Evolutionary conservation across 2,329 filamentous ascomycete species (phyloP), one percentile per base, ranked within the genome.

Genomic region (Arthrobotrys entomopaga): DNA sequence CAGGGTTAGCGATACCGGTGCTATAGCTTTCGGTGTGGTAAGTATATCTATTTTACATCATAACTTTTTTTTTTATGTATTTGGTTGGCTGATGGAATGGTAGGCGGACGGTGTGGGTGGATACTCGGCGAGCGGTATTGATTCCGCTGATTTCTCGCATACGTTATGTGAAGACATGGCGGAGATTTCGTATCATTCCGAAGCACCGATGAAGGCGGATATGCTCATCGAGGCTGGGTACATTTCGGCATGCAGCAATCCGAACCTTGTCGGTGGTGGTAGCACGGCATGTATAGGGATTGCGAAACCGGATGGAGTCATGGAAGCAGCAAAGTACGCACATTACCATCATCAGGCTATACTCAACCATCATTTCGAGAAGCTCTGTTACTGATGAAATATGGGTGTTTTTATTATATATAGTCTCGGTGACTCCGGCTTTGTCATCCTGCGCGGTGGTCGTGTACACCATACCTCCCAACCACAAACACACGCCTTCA

Each of bases 401-500:
- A 22, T 52, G 22, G n/a, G n/a, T n/a, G n/a, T n/a, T n/a, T n/a
- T n/a, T n/a, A n/a, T n/a, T n/a, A n/a, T n/a, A n/a, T n/a, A 64
- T 66, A 85, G 84, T 82, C 85, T 99, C 38, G 95, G 95, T 77
- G 95, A 99, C 83, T 97, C 93, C 24, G 95, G 95, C 34, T 98
- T 93, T 81, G 86, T 98, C 65, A 90, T 96, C 75, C 85, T 98
- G 73, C 89, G 93, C 13, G 87, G 92, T 24, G 96, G 94, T 77
- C 92, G 91, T 13, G 91, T 99, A 34, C 90, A 95, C 81, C 87
- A 90, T 65, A 90, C 89, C 80, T 96, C 93, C 1, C 87, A 89
- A 54, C 90, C 92, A 22, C 95, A 99, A 82, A 97, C 93, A 0
- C 95, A 99, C 81, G 93, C 90, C 49, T 99, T 99, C 86, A 99